Evolutionary conservation across 208 protist genomes (phyloP), one percentile per base, ranked within the genome.

Genomic region (Crithidia expoeki): DNA sequence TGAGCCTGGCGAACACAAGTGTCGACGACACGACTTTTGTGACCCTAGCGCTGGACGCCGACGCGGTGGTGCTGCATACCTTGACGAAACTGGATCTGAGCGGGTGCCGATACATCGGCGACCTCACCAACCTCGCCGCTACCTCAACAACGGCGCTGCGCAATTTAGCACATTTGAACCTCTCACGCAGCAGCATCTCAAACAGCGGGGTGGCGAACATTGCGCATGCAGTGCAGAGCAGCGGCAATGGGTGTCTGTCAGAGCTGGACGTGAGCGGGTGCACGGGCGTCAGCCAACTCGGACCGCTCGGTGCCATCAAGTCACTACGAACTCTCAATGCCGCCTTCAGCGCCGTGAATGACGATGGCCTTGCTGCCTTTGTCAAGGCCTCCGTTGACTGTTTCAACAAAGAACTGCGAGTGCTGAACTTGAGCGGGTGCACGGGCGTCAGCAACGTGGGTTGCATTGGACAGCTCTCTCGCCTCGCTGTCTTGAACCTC

Each of bases 261-360:
- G 74, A 85, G 51, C 44, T 85, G 25, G 64, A 83, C 44, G 50
- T 82, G 25, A 78, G 69, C 53, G 59, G 65, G n/a, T 83, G 78
- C 56, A 50, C 76, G n/a, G 67, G 74, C 52, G 74, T 83, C 32
- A 73, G 61, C 21, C 52, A 72, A 1, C 44, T 83, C 5, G 74
- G 68, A 12, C 63, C 77, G 4, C 74, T 87, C 19, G 42, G 71
- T n/a, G 30, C 36, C 2, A 61, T 82, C 30, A 69, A 57, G 16
- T 47, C 61, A 7, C 65, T 83, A 23, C 36, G 62, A 23, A 44
- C 47, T 56, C 49, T 76, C 21, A 49, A 56, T 32, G 55, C 62
- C 21, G 51, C 63, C 2, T 36, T 12, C 28, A 72, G 64, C 42
- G 64, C 52, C 23, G 33, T 80, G 33, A 50, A 30, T 6, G 74